Percentiles rank a stretch among this genome's conserved stretches.
phyloP scores from a whole-genome alignment of 306 rosid species.

The Dalbergia cochinchinensis region DNA sequence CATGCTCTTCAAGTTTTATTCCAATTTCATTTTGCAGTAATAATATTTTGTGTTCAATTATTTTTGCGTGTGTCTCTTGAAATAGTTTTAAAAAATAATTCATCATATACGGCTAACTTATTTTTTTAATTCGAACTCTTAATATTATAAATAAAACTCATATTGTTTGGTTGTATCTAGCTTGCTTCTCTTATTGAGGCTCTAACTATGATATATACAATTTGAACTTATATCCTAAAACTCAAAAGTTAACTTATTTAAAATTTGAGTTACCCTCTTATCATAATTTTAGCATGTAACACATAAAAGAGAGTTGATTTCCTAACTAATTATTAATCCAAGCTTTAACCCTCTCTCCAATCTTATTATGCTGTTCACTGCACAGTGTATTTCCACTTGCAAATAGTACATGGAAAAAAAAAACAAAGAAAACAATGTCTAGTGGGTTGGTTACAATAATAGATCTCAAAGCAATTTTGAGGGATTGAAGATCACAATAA shows the following conservation, averaged over 20 bases:
- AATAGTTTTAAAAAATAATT: not conserved
- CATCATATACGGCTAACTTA: not conserved
- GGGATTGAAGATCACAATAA: constrained; percentile 1
- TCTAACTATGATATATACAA: too few species aligned
- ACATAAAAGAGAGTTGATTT: too few species aligned
- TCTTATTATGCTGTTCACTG: not conserved
- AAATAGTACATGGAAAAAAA: not conserved
- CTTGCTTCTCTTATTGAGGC: too few species aligned
- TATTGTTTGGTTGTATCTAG: too few species aligned
- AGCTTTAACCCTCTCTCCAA: not conserved
- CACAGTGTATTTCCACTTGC: not conserved
- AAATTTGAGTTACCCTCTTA: too few species aligned
- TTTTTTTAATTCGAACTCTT: too few species aligned
- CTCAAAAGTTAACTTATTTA: too few species aligned
- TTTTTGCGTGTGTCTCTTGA: too few species aligned
- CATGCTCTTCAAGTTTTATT: not conserved
- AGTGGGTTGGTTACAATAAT: constrained; percentile 34
- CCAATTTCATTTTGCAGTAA: not conserved
- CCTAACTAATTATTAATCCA: not conserved
- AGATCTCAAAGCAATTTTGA: constrained; percentile 6
- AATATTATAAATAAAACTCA: too few species aligned
- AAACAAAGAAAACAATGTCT: not conserved
- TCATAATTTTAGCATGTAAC: too few species aligned
- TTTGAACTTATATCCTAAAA: too few species aligned
- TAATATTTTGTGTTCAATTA: not conserved